A percentile compares a stretch with the other conserved stretches of the same genome.
Conservation (phyloP, 805 yeast genomes). For the Candida loeiensis region DNA sequence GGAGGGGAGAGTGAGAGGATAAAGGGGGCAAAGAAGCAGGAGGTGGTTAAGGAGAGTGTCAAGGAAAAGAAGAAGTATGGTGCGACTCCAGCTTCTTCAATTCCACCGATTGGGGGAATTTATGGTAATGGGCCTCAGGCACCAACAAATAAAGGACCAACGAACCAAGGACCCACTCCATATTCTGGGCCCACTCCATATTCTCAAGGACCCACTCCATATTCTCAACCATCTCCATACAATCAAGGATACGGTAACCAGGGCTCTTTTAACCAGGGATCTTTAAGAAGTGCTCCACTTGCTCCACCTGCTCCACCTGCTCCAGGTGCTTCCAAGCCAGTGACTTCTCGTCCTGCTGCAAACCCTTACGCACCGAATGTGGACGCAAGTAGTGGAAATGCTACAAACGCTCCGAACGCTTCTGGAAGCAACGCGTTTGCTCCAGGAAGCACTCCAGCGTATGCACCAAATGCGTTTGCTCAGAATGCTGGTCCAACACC, state of each 20-base stretch:
- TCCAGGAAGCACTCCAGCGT: not conserved
- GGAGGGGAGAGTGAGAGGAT: conserved; percentile 80
- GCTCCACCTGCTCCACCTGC: conserved; percentile 5
- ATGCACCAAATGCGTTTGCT: not conserved
- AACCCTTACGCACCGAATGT: not conserved
- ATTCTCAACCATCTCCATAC: not conserved
- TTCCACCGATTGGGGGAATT: no score
- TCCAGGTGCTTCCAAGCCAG: conserved; percentile 13
- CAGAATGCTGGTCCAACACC: conserved; percentile 11
- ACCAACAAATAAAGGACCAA: no score
- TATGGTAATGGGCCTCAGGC: no score
- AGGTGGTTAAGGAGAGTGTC: conserved; percentile 12
- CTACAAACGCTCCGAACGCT: no score
- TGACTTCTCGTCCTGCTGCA: conserved; percentile 17
- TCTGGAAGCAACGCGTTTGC: not conserved
- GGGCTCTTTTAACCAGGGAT: no score
- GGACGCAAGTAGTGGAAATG: no score
- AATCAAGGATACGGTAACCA: no score
- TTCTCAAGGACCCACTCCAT: conserved; percentile 1
- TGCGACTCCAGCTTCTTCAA: conserved; percentile 1
- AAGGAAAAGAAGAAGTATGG: conserved; percentile 1
- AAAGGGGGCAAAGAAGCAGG: conserved; percentile 52
- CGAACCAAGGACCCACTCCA: conserved; percentile 16
- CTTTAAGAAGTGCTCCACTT: not conserved
- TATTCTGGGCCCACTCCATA: conserved; percentile 13